Conservation (phyloP, 1,284 basidiomycete species). For the Heterobasidion occidentale region DNA sequence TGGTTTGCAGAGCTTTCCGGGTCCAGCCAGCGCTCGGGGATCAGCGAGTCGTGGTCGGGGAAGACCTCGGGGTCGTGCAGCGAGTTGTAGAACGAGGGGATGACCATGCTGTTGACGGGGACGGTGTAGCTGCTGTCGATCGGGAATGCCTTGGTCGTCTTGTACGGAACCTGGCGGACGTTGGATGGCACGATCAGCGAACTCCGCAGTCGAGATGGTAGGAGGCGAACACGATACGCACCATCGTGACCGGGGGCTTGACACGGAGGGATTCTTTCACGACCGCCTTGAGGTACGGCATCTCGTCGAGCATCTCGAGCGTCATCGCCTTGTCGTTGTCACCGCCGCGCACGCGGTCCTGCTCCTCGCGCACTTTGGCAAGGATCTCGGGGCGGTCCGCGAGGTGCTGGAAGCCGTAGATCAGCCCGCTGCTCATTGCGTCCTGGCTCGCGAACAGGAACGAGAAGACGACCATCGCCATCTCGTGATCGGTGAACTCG, state of each 20-base stretch:
- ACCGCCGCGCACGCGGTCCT: constrained; percentile 75
- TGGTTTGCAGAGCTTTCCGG: constrained; percentile 72
- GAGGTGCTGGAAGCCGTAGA: constrained; percentile 94
- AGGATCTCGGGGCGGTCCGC: constrained; percentile 89
- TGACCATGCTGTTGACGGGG: constrained; percentile 89
- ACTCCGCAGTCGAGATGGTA: neutral
- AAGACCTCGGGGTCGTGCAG: constrained; percentile 87
- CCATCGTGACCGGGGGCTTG: constrained; percentile 92
- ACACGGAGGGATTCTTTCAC: constrained; percentile 90
- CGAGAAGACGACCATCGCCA: constrained; percentile 92
- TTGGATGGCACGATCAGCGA: neutral
- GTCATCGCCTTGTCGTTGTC: constrained; percentile 80
- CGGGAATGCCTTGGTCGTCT: constrained; percentile 83
- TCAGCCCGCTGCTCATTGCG: constrained; percentile 92
- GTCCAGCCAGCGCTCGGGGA: constrained; percentile 92
- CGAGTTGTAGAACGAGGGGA: constrained; percentile 94
- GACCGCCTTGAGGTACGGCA: constrained; percentile 88
- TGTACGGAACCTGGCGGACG: constrained; percentile 80
- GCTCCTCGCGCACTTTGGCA: constrained; percentile 88
- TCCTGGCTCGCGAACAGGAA: constrained; percentile 99
- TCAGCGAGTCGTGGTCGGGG: constrained; percentile 79
- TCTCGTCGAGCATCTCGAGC: constrained; percentile 85
- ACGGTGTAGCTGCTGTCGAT: constrained; percentile 89
- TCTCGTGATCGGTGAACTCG: constrained; percentile 92
- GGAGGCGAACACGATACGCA: constrained; percentile 24